phyloP scores from a whole-genome alignment of 805 yeast species.

The Saccharomyces eubayanus region DNA sequence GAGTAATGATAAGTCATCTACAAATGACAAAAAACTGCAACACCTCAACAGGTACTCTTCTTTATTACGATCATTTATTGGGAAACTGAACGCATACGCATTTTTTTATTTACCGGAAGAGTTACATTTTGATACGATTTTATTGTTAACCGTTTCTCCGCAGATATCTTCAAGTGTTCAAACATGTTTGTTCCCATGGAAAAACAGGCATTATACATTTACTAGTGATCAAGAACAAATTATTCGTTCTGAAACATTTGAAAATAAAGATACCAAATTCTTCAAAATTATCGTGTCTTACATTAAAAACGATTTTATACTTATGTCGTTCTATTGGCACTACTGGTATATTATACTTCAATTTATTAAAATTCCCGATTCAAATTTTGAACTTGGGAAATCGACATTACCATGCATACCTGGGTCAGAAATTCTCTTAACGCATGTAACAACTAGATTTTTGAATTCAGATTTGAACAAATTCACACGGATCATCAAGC shows the following conservation, averaged over 20 bases:
- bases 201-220: slow-evolving; percentile 9
- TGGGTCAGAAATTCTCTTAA: slow-evolving; percentile 15
- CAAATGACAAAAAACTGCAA: slow-evolving; percentile 3
- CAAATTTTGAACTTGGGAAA: slow-evolving; percentile 2
- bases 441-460: slow-evolving; percentile 11
- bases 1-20: not conserved
- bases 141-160: slow-evolving; percentile 10
- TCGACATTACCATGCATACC: slow-evolving; percentile 9
- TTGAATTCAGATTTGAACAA: slow-evolving; percentile 17
- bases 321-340: slow-evolving; percentile 28
- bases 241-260: slow-evolving; percentile 7
- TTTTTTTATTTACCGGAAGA: slow-evolving; percentile 25
- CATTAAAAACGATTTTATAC: slow-evolving; percentile 21
- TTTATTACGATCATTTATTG: slow-evolving; percentile 23
- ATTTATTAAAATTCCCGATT: not conserved
- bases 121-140: slow-evolving; percentile 19
- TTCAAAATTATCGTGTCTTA: slow-evolving; percentile 27
- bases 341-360: slow-evolving; percentile 25
- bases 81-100: slow-evolving; percentile 27
- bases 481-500: slow-evolving; percentile 8
- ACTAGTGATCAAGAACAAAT: slow-evolving; percentile 1
- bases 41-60: slow-evolving; percentile 17
- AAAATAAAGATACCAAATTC: slow-evolving; percentile 12
- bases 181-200: slow-evolving; percentile 20
- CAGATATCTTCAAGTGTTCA: slow-evolving; percentile 2